Evolutionary conservation across 2,329 filamentous ascomycete species (phyloP), one percentile per base, ranked within the genome.

Genomic region (Diaporthe helianthi): DNA sequence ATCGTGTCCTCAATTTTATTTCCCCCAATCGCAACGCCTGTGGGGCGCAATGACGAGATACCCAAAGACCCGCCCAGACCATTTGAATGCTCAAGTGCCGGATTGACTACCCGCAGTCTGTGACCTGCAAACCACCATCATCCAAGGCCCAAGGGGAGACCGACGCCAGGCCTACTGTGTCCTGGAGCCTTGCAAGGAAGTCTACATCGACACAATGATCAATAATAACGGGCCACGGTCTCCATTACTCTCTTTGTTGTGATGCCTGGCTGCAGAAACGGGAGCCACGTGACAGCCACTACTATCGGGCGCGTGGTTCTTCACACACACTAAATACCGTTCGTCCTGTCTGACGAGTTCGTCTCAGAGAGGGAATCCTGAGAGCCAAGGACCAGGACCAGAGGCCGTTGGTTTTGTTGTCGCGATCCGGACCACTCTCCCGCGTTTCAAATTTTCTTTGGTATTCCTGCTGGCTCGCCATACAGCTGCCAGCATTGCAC

Each of bases 361-460:
- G 26, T 65, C 26, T 52, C 36, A 52, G 44, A 46, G 24, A 33
- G 13, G n/a, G 24, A 22, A 17, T 51, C 63, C 49, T 54, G 49
- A 52, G 29, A 17, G 36, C 26, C 63, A 46, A 26, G 63, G 63
- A 44, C 63, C 29, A 33, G 55, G 55, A 12, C 55, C 26, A 33
- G 26, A 46, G 17, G 24, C 46, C 41, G 55, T 47, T 60, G 55
- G 55, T 31, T 33, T 26, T 47, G 55, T 47, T 33, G 19, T 61
- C 24, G 41, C 26, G 10, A 61, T 61, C 38, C 55, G 24, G 41
- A 47, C 55, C 55, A 69, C 54, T 51, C 55, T 55, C 33, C 38
- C 51, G 49, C 49, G 65, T 70, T 68, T 70, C 68, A 68, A 49
- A 55, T 55, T 15, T 65, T 51, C 17, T 33, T 22, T 44, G 36